Percentiles rank a stretch among this genome's conserved stretches.
These are phyloP conservation scores for Trichoderma polysporum DNA, from an alignment of 2,329 filamentous ascomycete genomes.

Conservation along the genomic window DNA sequence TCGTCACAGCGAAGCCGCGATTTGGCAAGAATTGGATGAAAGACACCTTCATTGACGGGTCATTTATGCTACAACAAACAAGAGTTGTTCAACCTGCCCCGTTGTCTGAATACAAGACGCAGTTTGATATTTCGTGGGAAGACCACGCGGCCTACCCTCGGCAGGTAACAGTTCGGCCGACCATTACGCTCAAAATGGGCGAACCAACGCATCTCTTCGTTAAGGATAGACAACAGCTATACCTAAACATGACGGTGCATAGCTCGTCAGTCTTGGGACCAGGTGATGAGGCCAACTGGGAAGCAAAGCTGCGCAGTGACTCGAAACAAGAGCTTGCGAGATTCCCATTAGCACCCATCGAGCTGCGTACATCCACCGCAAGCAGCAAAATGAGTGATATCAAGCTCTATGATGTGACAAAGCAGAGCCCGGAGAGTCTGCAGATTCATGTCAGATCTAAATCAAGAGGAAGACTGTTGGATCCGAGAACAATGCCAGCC, in stretches of 20 bases:
- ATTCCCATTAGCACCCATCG: background rate
- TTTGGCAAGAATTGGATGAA: background rate
- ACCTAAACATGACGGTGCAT: background rate
- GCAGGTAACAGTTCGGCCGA: background rate
- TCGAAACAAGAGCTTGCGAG: background rate
- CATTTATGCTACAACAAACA: background rate
- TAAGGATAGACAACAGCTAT: background rate
- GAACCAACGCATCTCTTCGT: background rate
- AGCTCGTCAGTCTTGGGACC: background rate
- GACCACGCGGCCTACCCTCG: background rate
- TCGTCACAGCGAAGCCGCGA: background rate
- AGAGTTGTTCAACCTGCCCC: background rate
- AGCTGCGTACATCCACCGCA: background rate
- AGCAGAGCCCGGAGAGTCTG: background rate
- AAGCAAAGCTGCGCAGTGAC: background rate
- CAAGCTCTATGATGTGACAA: background rate
- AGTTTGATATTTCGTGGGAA: background rate
- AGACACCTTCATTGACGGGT: background rate
- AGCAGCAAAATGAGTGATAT: background rate
- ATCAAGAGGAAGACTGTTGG: background rate
- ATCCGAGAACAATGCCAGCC: background rate
- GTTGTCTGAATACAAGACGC: background rate
- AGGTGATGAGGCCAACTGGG: background rate
- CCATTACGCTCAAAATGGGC: background rate
- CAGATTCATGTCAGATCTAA: background rate